Base-by-base conservation (phyloP, 1,284 basidiomycete species). In the Leccinum solheimii region DNA sequence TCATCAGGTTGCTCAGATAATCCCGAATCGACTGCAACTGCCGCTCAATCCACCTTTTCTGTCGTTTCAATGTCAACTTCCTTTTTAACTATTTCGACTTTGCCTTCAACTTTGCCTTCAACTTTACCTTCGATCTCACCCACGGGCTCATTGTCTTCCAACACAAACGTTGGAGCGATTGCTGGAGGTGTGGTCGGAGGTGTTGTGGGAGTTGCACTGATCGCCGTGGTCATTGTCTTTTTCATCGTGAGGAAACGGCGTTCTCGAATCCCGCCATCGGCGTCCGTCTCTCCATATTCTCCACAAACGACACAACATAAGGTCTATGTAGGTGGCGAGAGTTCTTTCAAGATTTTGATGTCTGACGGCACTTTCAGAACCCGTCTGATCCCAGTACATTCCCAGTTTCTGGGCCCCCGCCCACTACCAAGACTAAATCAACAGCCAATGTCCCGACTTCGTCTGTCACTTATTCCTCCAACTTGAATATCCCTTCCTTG, bases 111-210 rank as follows among this genome's bases (percentile, higher is more conserved):
- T 30, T 10, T 30, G 10, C 5, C 50, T 26, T 21, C 21, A 21
- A 21, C 21, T 21, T 21, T 21, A 21, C 21, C 21, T 26, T 52
- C 27, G n/a, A 19, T 30, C 27, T 13, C 30, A 30, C 50, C 50
- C 27, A 0, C 9, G 1, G 27, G 50, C 27, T 10, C 50, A n/a
- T n/a, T 21, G 23, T 23, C 50, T 26, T 30, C 50, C 2, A 63
- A 13, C 10, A 62, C 64, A 13, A 58, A 66, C 30, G 53, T 63
- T 0, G 74, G 61, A 2, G 70, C 70, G 6, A 76, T 74, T 16
- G 75, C 70, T 1, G 76, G 68, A 7, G 79, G 79, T 16, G 74
- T 80, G 5, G 70, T 82, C 10, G 81, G 80, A 34, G 80, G 75
- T 32, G 55, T 78, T 5, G 61, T 76, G 1, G 71, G 69, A 9